Conservation (phyloP, 495 filamentous ascomycete genomes). For the Emericellopsis terricola region DNA sequence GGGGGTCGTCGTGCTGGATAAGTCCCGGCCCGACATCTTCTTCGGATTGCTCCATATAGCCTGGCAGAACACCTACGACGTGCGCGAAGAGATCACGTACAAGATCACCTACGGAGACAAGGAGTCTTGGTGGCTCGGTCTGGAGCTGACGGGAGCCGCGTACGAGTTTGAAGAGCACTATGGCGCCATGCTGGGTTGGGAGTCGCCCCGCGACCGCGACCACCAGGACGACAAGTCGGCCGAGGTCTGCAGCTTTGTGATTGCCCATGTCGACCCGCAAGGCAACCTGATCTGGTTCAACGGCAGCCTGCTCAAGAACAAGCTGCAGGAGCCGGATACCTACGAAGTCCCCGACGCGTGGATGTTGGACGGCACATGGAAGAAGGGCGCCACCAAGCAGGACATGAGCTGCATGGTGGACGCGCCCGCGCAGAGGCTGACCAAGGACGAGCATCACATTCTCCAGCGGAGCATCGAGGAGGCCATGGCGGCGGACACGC, state of each 20-base stretch:
- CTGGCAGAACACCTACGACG: constrained; percentile 11
- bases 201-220: background rate
- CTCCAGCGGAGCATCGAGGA: constrained; percentile 1
- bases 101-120: constrained; percentile 14
- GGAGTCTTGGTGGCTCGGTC: constrained; percentile 16
- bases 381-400: constrained; percentile 3
- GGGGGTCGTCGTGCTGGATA: constrained; percentile 14
- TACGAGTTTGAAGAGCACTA: constrained; percentile 13
- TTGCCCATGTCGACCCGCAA: constrained; percentile 11
- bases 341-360: constrained; percentile 5
- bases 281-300: constrained; percentile 12
- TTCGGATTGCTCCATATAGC: constrained; percentile 11
- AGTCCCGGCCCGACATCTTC: constrained; percentile 9
- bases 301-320: constrained; percentile 10
- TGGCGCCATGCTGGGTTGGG: constrained; percentile 10
- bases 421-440: background rate
- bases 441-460: background rate
- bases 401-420: constrained; percentile 5
- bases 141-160: constrained; percentile 10
- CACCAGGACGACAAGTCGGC: background rate
- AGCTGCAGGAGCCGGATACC: constrained; percentile 3
- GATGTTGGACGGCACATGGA: constrained; percentile 5
- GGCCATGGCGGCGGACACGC: constrained; percentile 2
- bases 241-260: constrained; percentile 9
- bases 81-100: constrained; percentile 11